Evolutionary conservation across 2,329 filamentous ascomycete species (phyloP).

Genomic region (Colletotrichum eleusines): DNA sequence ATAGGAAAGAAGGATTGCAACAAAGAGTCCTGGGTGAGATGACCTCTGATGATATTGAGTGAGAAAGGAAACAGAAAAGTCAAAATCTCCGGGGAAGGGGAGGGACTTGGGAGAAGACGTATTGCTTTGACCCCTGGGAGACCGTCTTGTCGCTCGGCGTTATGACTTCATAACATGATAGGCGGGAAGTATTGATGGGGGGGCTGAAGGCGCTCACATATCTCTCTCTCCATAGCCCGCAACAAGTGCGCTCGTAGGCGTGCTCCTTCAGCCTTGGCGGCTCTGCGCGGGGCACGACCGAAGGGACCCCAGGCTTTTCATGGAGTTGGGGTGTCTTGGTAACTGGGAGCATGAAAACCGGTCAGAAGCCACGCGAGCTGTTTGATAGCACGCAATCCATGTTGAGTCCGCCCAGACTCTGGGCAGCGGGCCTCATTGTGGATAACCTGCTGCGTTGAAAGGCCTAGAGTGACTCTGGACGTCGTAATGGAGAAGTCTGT

Average conservation of each 20-base stretch:
- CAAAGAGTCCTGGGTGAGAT: conserved; percentile 7
- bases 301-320: conserved; percentile 20
- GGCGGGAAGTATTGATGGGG: conserved; percentile 20
- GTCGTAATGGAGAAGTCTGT: conserved; percentile 15
- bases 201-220: conserved; percentile 12
- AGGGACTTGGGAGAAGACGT: conserved; percentile 37
- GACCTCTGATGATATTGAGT: conserved; percentile 27
- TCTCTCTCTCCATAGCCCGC: background rate
- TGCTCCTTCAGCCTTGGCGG: conserved; percentile 42
- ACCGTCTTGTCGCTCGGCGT: conserved; percentile 26
- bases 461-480: conserved; percentile 24
- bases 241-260: background rate
- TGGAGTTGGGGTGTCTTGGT: conserved; percentile 18
- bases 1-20: conserved; percentile 28
- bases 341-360: conserved; percentile 19
- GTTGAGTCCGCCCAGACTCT: conserved; percentile 37
- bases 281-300: conserved; percentile 36
- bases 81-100: conserved; percentile 18
- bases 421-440: conserved; percentile 41
- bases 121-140: conserved; percentile 24
- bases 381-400: conserved; percentile 37
- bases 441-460: conserved; percentile 6
- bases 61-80: conserved; percentile 20
- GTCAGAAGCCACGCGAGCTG: conserved; percentile 33
- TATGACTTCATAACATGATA: conserved; percentile 42